Conservation (phyloP, 2,329 filamentous ascomycete species). For the Monilinia aucupariae region DNA sequence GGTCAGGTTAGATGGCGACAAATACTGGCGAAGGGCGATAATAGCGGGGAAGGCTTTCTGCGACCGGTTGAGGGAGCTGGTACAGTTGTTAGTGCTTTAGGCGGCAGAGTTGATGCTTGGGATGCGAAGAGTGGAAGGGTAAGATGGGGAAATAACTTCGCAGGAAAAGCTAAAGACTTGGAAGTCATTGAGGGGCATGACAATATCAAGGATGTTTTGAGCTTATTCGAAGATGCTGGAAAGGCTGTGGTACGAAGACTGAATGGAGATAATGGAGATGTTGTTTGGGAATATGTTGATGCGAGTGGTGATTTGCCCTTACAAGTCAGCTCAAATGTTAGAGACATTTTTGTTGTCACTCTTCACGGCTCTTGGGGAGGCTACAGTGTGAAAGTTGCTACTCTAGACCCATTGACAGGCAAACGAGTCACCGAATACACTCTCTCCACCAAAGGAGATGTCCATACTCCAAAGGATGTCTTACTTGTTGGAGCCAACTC, state of each 20-base stretch:
- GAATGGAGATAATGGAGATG: constrained; percentile 63
- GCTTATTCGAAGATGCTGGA: constrained; percentile 55
- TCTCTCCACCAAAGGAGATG: constrained; percentile 68
- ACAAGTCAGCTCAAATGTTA: constrained; percentile 64
- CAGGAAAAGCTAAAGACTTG: constrained; percentile 58
- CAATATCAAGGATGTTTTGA: constrained; percentile 64
- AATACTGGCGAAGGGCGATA: constrained; percentile 48
- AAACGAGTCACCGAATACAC: constrained; percentile 65
- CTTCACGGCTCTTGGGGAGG: constrained; percentile 65
- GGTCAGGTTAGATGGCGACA: constrained; percentile 86
- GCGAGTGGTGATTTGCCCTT: constrained; percentile 64
- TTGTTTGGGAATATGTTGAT: constrained; percentile 75
- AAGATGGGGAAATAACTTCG: constrained; percentile 64
- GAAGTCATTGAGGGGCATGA: constrained; percentile 63
- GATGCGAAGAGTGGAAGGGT: constrained; percentile 75
- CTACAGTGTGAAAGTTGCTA: constrained; percentile 70
- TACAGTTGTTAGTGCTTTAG: constrained; percentile 68
- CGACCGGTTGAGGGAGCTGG: constrained; percentile 74
- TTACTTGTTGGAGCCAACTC: constrained; percentile 73
- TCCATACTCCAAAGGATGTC: constrained; percentile 58
- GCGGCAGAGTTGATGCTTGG: constrained; percentile 70
- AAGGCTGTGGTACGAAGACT: constrained; percentile 62
- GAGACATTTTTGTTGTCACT: constrained; percentile 71
- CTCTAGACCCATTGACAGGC: constrained; percentile 68
- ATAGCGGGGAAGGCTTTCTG: constrained; percentile 42